Percentiles rank a stretch among this genome's conserved stretches.
Evolutionary conservation across 495 filamentous ascomycete species (phyloP).

Genomic region (Tuber indicum): DNA sequence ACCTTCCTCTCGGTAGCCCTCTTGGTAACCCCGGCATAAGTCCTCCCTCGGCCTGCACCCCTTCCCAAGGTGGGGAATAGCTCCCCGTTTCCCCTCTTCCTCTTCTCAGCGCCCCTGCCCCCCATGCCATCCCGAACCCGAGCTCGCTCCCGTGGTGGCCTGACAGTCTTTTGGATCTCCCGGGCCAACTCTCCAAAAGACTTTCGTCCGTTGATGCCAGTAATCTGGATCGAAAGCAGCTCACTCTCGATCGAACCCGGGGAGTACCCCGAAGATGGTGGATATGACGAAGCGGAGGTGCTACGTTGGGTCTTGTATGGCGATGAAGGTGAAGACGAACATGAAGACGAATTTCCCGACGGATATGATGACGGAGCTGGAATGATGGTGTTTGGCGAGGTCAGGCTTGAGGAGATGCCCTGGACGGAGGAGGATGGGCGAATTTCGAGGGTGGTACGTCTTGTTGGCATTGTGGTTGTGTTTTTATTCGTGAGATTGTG

Average conservation of each 20-base stretch:
- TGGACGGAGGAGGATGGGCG: not conserved
- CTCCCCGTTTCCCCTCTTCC: not conserved
- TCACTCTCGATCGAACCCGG: not conserved
- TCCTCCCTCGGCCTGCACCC: not conserved
- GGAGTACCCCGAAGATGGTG: not conserved
- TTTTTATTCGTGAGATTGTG: not conserved
- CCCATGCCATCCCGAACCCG: not conserved
- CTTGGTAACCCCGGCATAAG: not conserved
- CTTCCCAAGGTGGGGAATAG: not conserved
- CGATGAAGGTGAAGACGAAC: not conserved
- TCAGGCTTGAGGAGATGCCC: not conserved
- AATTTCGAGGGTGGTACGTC: not conserved
- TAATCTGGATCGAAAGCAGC: not conserved
- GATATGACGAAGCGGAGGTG: not conserved
- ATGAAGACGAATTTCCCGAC: not conserved
- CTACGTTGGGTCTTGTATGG: not conserved
- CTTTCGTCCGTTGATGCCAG: not conserved
- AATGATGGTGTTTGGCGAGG: not conserved
- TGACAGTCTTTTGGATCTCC: not conserved
- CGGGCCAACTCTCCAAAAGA: not conserved
- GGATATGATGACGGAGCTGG: not conserved
- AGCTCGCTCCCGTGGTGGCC: not conserved
- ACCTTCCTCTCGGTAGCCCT: not conserved
- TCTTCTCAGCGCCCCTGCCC: not conserved
- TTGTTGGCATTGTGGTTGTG: not conserved